Conservation (phyloP, 805 yeast species). For the Saccharomycopsis javanensis region DNA sequence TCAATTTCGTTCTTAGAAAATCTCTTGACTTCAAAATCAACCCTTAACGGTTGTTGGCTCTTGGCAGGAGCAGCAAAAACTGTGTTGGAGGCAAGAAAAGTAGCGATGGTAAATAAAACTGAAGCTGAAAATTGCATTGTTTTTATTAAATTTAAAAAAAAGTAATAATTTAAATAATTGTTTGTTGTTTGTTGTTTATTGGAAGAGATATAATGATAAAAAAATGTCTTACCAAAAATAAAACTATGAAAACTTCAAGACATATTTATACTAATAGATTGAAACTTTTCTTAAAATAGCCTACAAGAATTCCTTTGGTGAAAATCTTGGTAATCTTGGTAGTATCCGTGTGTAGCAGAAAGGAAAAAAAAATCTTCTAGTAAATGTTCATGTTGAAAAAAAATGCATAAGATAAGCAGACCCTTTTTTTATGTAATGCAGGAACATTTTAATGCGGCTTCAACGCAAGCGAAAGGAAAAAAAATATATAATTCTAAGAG, state of each 20-base stretch:
- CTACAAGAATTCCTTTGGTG: not conserved
- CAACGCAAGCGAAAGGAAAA: too few species aligned
- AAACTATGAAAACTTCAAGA: too few species aligned
- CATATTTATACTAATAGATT: too few species aligned
- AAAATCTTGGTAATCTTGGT: not conserved
- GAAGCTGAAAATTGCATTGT: slow-evolving; percentile 13
- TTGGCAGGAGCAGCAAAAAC: slow-evolving; percentile 7
- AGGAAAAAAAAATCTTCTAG: too few species aligned
- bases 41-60: slow-evolving; percentile 3
- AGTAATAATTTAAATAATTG: too few species aligned
- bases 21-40: slow-evolving; percentile 15
- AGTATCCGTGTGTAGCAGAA: not conserved
- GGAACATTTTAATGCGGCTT: not conserved
- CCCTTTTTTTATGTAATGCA: not conserved
- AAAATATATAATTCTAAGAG: too few species aligned
- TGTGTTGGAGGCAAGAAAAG: not conserved
- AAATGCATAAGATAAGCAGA: not conserved
- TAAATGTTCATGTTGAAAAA: not conserved
- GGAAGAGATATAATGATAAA: too few species aligned
- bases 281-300: not conserved
- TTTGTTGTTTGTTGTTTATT: too few species aligned
- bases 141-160: not conserved
- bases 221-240: too few species aligned
- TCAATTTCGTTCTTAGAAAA: not conserved
- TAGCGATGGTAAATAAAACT: slow-evolving; percentile 1